A percentile compares a stretch with the other conserved stretches of the same genome.
phyloP scores from a whole-genome alignment of 2,329 filamentous ascomycete species.

The Phialophora verrucosa region DNA sequence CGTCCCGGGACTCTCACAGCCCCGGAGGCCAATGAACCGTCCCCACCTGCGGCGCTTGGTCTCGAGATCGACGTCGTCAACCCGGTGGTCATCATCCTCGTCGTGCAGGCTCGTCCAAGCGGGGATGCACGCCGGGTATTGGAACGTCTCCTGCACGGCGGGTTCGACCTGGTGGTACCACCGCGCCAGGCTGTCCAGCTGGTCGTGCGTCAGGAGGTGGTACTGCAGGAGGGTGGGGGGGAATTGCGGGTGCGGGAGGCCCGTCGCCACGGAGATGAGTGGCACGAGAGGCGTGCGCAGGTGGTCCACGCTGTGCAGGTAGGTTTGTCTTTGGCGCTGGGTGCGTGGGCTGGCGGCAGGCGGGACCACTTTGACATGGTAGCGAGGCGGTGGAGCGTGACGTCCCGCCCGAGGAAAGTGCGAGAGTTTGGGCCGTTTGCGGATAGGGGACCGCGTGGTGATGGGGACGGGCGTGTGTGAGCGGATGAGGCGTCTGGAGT shows the following conservation, averaged over 20 bases:
- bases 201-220: constrained; percentile 48
- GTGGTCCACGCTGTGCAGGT: constrained; percentile 39
- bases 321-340: constrained; percentile 16
- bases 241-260: constrained; percentile 47
- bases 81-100: not conserved
- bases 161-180: constrained; percentile 53
- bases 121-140: constrained; percentile 44
- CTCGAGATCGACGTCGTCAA: constrained; percentile 41
- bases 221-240: constrained; percentile 48
- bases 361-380: constrained; percentile 28
- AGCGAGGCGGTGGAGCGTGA: constrained; percentile 22
- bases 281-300: constrained; percentile 45
- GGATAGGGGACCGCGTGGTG: constrained; percentile 29
- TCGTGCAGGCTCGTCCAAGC: constrained; percentile 26
- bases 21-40: constrained; percentile 50
- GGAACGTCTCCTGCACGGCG: constrained; percentile 41
- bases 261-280: constrained; percentile 47
- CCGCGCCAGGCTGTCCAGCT: constrained; percentile 50
- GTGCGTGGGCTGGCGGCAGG: constrained; percentile 6
- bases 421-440: constrained; percentile 17
- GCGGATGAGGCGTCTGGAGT: not conserved
- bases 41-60: constrained; percentile 51
- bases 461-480: constrained; percentile 20
- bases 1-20: constrained; percentile 44
- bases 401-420: constrained; percentile 3